Base-by-base conservation (phyloP, 768 basidiomycete genomes). In the Russula ochroleuca region DNA sequence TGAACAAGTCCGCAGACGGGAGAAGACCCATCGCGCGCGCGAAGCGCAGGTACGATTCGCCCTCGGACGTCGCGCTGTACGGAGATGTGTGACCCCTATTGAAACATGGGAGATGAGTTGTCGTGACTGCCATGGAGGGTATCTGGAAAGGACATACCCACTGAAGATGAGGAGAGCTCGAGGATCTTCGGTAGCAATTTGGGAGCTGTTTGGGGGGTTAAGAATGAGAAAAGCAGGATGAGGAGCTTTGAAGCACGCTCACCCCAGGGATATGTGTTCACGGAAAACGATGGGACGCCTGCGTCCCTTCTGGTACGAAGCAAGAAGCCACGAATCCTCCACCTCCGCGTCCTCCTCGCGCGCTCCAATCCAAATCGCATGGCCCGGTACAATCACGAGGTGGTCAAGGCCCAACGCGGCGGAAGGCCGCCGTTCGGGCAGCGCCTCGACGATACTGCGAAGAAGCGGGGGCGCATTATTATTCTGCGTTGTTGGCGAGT, bases 311-410 rank as follows among this genome's bases (percentile, higher is more conserved):
- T 97, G 95, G 71, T 89, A 90, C 10, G 84, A 77, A 69, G 94
- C 90, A 31, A 98, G 75, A 0, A 90, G 77, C 95, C 96, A 98
- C 38, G 88, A 79, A 33, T 79, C 78, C 56, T 92, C 87, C 49
- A 85, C 77, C 21, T 80, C 68, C 50, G 82, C 78, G 23, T 79
- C 78, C 0, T 78, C 75, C n/a, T 80, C 75, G 63, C 81, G 79
- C 19, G 78, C 77, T 19, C 90, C 91, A 48, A 78, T 81, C 92
- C 92, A 96, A 41, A 97, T 90, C 2, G 89, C 90, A 75, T 98
- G 95, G 0, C 94, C 94, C 0, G 96, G 93, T 0, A 98, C 92
- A 65, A 96, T 78, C 62, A 97, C 82, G 61, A 97, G 80, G 73
- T 95, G 90, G 45, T 78, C 77, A 40, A 94, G 74, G 38, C 70